phyloP scores from a whole-genome alignment of 2,329 filamentous ascomycete genomes.

The Fusarium proliferatum region DNA sequence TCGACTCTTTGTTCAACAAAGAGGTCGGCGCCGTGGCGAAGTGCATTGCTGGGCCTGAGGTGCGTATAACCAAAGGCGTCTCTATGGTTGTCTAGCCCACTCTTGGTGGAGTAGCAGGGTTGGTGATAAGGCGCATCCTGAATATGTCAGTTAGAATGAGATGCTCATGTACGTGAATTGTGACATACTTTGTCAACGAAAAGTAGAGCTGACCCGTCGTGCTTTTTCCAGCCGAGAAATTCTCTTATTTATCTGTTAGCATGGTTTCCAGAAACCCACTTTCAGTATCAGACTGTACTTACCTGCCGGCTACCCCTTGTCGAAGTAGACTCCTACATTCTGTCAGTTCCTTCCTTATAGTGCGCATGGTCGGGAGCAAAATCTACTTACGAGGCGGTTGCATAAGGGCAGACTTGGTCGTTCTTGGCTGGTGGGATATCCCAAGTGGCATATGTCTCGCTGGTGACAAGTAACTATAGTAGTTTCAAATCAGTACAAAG shows the following conservation, averaged over 20 bases:
- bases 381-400: neutral
- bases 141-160: neutral
- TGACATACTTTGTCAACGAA: neutral
- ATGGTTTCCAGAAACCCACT: neutral
- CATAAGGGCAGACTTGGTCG: neutral
- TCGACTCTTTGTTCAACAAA: no score
- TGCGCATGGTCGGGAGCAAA: neutral
- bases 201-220: neutral
- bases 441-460: neutral
- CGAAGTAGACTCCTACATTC: neutral
- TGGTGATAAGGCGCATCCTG: no score
- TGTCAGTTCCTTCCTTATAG: neutral
- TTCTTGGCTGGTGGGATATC: neutral
- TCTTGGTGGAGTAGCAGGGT: no score
- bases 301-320: neutral
- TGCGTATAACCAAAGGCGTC: no score
- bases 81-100: no score
- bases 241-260: neutral
- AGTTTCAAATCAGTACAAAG: neutral
- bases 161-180: rapidly evolving
- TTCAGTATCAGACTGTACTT: neutral
- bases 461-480: neutral
- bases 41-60: no score
- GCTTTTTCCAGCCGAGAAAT: neutral
- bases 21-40: no score